Conservation (phyloP, 768 basidiomycete species). For the Nevesoporus exiguus region DNA sequence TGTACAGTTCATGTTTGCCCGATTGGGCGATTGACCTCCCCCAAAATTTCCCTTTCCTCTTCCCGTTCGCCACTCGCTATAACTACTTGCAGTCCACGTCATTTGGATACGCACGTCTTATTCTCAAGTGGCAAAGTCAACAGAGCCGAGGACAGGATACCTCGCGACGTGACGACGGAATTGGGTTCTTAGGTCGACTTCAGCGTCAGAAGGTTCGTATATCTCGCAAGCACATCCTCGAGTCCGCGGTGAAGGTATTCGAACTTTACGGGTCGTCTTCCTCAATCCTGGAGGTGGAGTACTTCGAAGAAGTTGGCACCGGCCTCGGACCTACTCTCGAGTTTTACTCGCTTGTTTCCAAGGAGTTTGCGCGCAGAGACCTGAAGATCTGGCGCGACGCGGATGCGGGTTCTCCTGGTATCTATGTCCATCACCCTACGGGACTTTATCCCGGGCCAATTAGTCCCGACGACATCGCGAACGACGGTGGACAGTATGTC, state of each 20-base stretch:
- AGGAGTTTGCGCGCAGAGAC: slow-evolving; percentile 87
- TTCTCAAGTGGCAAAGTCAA: slow-evolving; percentile 92
- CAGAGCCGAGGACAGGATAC: slow-evolving; percentile 75
- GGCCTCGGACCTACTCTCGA: slow-evolving; percentile 96
- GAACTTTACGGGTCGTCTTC: slow-evolving; percentile 94
- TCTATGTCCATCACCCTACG: slow-evolving; percentile 78
- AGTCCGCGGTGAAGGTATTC: slow-evolving; percentile 94
- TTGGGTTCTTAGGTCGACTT: slow-evolving; percentile 87
- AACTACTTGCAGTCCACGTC: slow-evolving; percentile 97
- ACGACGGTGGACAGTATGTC: slow-evolving; percentile 73
- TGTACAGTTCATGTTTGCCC: slow-evolving; percentile 81
- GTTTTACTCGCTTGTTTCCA: slow-evolving; percentile 96
- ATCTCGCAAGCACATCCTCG: slow-evolving; percentile 89
- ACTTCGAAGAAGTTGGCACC: slow-evolving; percentile 98
- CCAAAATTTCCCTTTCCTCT: slow-evolving; percentile 96
- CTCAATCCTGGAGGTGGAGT: slow-evolving; percentile 94
- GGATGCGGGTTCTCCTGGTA: slow-evolving; percentile 55
- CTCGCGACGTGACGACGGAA: slow-evolving; percentile 83
- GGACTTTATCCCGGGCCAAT: slow-evolving; percentile 91
- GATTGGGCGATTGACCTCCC: slow-evolving; percentile 97
- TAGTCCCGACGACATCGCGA: slow-evolving; percentile 60
- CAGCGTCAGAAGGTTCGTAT: slow-evolving; percentile 97
- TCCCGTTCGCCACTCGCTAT: slow-evolving; percentile 97
- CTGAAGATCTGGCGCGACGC: slow-evolving; percentile 91
- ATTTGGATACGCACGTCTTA: slow-evolving; percentile 94